phyloP scores from a whole-genome alignment of 208 protist species.

The Angomonas ambiguus region DNA sequence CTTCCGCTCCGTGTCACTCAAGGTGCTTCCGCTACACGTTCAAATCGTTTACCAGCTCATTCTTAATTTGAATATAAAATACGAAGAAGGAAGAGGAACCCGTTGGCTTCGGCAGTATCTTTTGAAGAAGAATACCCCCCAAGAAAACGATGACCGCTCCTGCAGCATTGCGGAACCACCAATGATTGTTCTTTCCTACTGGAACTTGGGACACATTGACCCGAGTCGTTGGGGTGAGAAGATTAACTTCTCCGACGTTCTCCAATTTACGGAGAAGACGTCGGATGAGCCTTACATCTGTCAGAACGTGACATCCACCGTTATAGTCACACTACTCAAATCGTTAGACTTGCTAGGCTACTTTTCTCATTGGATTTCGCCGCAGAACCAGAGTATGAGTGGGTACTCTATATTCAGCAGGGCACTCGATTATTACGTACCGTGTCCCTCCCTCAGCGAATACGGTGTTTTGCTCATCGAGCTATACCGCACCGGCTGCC shows the following conservation, averaged over 20 bases:
- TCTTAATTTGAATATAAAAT: slow-evolving; percentile 14
- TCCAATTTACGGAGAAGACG: slow-evolving; percentile 38
- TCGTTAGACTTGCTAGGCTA: slow-evolving; percentile 90
- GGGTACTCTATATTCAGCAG: slow-evolving; percentile 51
- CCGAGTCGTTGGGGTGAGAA: slow-evolving; percentile 7
- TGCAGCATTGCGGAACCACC: slow-evolving; percentile 49
- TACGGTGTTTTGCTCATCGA: slow-evolving; percentile 86
- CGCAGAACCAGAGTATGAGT: slow-evolving; percentile 35
- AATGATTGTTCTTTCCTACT: slow-evolving; percentile 51
- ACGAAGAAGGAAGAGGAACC: neutral
- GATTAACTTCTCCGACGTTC: slow-evolving; percentile 44
- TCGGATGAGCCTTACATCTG: slow-evolving; percentile 14
- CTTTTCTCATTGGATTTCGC: slow-evolving; percentile 67
- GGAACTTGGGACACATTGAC: slow-evolving; percentile 29
- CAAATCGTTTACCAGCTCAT: slow-evolving; percentile 73
- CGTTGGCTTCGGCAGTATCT: slow-evolving; percentile 64
- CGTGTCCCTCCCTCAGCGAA: slow-evolving; percentile 70
- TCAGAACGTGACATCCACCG: slow-evolving; percentile 36
- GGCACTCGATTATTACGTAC: slow-evolving; percentile 45
- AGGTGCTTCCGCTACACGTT: slow-evolving; percentile 69
- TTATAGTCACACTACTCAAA: slow-evolving; percentile 62
- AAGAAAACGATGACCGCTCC: slow-evolving; percentile 20
- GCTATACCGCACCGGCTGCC: slow-evolving; percentile 58
- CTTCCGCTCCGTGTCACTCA: slow-evolving; percentile 66
- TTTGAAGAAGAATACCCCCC: slow-evolving; percentile 22